These are phyloP conservation scores for Remersonia thermophila DNA, from an alignment of 2,329 filamentous ascomycete species.

Conservation along the genomic window DNA sequence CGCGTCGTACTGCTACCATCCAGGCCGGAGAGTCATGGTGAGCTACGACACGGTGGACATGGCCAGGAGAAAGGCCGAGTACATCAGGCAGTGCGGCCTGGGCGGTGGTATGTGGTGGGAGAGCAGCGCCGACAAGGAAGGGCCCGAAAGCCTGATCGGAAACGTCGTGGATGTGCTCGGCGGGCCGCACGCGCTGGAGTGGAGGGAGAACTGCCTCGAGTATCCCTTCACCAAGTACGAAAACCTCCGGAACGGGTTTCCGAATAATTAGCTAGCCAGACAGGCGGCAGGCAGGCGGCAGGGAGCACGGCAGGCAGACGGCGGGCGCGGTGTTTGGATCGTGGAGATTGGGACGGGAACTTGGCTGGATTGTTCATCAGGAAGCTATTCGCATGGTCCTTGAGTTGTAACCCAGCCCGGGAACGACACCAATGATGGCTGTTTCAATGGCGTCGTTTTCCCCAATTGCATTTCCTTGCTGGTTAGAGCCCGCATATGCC, in stretches of 20 bases:
- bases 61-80: constrained; percentile 57
- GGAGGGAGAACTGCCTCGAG: constrained; percentile 44
- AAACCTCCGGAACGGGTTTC: constrained; percentile 50
- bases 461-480: constrained; percentile 21
- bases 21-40: constrained; percentile 51
- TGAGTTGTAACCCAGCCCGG: constrained; percentile 3
- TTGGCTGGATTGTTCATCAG: constrained; percentile 5
- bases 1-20: constrained; percentile 69
- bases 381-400: constrained; percentile 7
- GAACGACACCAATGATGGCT: constrained; percentile 5
- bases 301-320: neutral
- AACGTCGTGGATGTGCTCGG: constrained; percentile 50
- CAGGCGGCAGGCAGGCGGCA: too few species aligned
- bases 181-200: constrained; percentile 36
- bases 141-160: constrained; percentile 53
- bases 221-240: constrained; percentile 60
- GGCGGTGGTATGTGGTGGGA: constrained; percentile 99
- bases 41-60: constrained; percentile 65
- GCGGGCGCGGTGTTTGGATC: too few species aligned
- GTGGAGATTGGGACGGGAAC: constrained; percentile 8
- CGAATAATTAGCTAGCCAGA: constrained; percentile 29
- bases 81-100: constrained; percentile 52
- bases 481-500: constrained; percentile 18
- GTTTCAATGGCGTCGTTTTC: constrained; percentile 10
- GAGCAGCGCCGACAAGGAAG: constrained; percentile 61